phyloP scores from a whole-genome alignment of 176 grass and related monocot genomes.

The Poa annua region DNA sequence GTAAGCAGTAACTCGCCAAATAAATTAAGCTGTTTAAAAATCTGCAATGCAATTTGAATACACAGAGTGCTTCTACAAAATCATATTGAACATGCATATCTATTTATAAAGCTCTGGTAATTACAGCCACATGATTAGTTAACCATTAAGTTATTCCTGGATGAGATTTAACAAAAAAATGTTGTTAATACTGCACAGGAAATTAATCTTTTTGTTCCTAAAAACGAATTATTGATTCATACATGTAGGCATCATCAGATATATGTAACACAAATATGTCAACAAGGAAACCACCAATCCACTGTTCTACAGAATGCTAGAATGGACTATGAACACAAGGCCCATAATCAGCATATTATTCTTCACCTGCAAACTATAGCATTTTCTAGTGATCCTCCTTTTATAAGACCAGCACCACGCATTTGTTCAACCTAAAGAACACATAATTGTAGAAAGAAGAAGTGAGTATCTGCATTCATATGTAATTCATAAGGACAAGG shows the following conservation, averaged over 20 bases:
- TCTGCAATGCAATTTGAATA: conserved; percentile 19
- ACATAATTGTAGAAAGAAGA: conserved; percentile 25
- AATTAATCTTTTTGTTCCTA: not conserved
- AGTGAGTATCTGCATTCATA: not conserved
- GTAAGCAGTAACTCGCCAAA: not conserved
- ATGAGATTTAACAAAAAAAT: conserved; percentile 14
- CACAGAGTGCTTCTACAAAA: not conserved
- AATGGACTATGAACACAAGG: not conserved
- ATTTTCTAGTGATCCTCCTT: conserved; percentile 91
- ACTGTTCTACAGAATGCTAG: conserved; percentile 9
- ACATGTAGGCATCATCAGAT: not conserved
- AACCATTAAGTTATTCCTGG: conserved; percentile 12
- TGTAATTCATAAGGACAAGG: not conserved
- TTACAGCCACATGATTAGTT: not conserved
- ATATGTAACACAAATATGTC: not conserved
- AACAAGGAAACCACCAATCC: not conserved
- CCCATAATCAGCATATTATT: conserved; percentile 27
- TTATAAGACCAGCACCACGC: conserved; percentile 69
- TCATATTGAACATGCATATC: not conserved
- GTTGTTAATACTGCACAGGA: not conserved
- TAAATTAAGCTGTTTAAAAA: not conserved
- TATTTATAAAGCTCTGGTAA: conserved; percentile 18
- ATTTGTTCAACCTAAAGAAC: conserved; percentile 68
- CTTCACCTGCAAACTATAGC: conserved; percentile 90
- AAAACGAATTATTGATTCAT: not conserved